Evolutionary conservation across 2,329 filamentous ascomycete species (phyloP).

Genomic region (Stagonosporopsis chrysanthemi): DNA sequence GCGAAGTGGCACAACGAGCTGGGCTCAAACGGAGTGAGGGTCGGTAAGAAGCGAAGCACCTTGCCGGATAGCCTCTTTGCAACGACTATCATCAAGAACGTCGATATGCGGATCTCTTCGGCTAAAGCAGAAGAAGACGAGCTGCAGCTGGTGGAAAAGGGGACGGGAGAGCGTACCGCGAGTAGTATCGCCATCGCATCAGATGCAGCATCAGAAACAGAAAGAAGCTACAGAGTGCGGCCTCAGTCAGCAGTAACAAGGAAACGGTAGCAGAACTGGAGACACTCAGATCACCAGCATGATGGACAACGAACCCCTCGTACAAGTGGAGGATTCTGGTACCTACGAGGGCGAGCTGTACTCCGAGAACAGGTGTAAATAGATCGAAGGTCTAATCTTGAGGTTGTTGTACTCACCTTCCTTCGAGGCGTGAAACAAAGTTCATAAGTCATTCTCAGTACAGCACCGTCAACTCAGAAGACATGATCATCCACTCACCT

Average conservation of each 20-base stretch:
- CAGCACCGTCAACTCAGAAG: too few species aligned
- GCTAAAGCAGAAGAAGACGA: conserved; percentile 9
- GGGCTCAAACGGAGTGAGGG: background rate
- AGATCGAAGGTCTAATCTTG: too few species aligned
- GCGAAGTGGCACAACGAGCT: background rate
- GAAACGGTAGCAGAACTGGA: background rate
- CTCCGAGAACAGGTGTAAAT: too few species aligned
- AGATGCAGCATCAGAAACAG: background rate
- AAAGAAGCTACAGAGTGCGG: background rate
- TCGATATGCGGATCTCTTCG: conserved; percentile 10
- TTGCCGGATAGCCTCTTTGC: conserved; percentile 16
- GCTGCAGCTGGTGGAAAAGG: conserved; percentile 9
- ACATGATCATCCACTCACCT: too few species aligned
- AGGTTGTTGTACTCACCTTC: too few species aligned
- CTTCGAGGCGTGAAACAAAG: too few species aligned
- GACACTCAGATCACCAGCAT: too few species aligned
- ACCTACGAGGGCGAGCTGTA: too few species aligned
- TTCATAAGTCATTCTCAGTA: too few species aligned
- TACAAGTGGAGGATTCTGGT: too few species aligned
- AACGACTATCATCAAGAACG: conserved; percentile 16
- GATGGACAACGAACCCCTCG: too few species aligned
- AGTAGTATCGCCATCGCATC: background rate
- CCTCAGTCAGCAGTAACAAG: background rate
- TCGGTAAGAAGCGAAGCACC: conserved; percentile 6
- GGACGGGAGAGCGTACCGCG: background rate